These are phyloP conservation scores for Acanthamoeba divionensis DNA, from an alignment of 208 protist genomes.

Conservation along the genomic window DNA sequence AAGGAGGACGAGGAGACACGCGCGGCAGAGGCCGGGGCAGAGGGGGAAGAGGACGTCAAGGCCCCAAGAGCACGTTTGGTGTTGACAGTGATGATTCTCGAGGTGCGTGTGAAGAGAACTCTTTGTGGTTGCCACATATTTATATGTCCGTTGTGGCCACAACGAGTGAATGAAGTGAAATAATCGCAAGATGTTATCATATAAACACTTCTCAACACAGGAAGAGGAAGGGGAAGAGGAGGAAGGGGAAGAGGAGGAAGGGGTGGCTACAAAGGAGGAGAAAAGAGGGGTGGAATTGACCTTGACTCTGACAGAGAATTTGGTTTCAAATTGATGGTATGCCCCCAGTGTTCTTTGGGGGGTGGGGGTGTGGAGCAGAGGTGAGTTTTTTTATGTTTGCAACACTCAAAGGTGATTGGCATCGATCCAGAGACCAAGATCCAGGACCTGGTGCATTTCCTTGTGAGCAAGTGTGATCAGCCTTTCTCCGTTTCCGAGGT, in stretches of 20 bases:
- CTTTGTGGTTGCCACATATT: too few species aligned
- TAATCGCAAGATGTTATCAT: too few species aligned
- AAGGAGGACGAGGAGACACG: too few species aligned
- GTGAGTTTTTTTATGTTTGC: background rate
- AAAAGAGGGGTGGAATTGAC: too few species aligned
- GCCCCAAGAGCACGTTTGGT: too few species aligned
- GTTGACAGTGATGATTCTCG: too few species aligned
- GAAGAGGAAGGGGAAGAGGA: background rate
- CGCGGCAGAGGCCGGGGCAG: too few species aligned
- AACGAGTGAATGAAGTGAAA: too few species aligned
- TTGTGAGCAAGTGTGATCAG: background rate
- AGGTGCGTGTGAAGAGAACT: too few species aligned
- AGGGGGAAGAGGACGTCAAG: too few species aligned
- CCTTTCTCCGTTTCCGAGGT: constrained; percentile 43
- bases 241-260: background rate
- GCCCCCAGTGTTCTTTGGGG: background rate
- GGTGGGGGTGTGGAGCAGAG: background rate
- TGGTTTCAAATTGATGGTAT: constrained; percentile 48
- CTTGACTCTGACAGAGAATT: background rate
- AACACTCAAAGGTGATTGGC: background rate
- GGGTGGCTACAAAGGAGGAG: background rate
- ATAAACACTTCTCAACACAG: too few species aligned
- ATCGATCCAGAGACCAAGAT: background rate
- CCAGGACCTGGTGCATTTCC: constrained; percentile 35
- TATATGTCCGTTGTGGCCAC: too few species aligned